Evolutionary conservation across 345 rosid genomes (phyloP), one percentile per base, ranked within the genome.

Genomic region (Aquilaria yunnanensis): DNA sequence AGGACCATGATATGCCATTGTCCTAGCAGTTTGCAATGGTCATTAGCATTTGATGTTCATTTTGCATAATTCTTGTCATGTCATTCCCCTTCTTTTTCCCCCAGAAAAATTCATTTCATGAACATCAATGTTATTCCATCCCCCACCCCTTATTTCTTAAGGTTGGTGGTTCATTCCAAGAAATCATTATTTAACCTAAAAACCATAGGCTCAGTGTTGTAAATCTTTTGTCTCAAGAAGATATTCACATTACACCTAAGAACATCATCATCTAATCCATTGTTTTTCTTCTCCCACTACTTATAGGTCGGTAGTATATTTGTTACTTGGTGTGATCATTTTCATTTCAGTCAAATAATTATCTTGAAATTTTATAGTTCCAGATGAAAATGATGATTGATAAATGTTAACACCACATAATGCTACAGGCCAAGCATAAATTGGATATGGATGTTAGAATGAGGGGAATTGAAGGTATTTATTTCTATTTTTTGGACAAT

Each of bases 391-490:
- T 47, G 16, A 51, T 56, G 51, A 32, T 56, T 12, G 8, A 1
- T 14, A 23, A 47, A 65, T 11, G 14, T 49, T 9, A 51, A 32
- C 58, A 45, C 31, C 32, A 45, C 14, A 47, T 47, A 62, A 41
- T 56, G 50, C 9, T 70, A 52, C 75, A 75, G 83, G 75, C 59
- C 37, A 70, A 67, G 41, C 70, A 65, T 57, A 62, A 67, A 29
- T 47, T n/a, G 43, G 57, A 52, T 45, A 64, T 29, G 43, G 57
- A 52, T 45, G 67, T 33, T 63, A 52, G 67, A 66, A 66, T 57
- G 30, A 61, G 58, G 12, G 72, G 60, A 65, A 52, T 65, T 61
- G 61, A 71, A 79, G 83, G 83, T 75, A 49, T 23, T 41, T 56
- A 45, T 33, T 54, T 31, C 54, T 14, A 49, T 57, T 55, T 57